Evolutionary conservation across 257 asterid genomes (phyloP).

Genomic region (Ballota nigra): DNA sequence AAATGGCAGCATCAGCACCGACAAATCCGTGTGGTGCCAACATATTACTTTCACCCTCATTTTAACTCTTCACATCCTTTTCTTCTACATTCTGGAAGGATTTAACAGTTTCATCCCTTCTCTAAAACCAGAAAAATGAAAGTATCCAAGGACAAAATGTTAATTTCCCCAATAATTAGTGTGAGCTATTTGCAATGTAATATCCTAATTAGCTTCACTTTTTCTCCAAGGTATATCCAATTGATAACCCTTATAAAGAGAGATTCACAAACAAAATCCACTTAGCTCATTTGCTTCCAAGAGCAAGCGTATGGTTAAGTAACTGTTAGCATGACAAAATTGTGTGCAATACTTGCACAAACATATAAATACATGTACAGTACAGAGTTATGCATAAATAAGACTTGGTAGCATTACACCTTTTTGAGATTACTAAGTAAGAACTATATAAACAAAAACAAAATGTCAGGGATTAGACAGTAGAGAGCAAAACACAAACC

Average conservation of each 20-base stretch:
- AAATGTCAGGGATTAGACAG: constrained; percentile 7
- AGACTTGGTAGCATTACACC: constrained; percentile 7
- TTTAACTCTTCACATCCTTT: no score
- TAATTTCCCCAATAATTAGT: no score
- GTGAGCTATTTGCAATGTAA: neutral
- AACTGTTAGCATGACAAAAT: neutral
- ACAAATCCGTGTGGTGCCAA: no score
- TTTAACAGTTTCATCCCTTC: no score
- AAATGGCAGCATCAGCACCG: no score
- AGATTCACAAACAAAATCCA: neutral
- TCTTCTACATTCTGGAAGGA: no score
- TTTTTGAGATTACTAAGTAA: neutral
- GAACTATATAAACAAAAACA: no score
- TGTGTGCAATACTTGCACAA: neutral
- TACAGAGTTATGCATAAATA: neutral
- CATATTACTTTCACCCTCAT: no score
- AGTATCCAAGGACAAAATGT: no score
- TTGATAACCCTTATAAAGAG: no score
- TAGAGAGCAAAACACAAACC: constrained; percentile 41
- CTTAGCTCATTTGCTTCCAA: neutral
- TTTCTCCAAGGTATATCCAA: neutral
- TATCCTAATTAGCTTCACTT: neutral
- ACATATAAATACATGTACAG: neutral
- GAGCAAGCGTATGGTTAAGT: neutral
- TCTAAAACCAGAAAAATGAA: no score